Evolutionary conservation across 2,329 filamentous ascomycete genomes (phyloP).

Genomic region (Monosporascus sp.): DNA sequence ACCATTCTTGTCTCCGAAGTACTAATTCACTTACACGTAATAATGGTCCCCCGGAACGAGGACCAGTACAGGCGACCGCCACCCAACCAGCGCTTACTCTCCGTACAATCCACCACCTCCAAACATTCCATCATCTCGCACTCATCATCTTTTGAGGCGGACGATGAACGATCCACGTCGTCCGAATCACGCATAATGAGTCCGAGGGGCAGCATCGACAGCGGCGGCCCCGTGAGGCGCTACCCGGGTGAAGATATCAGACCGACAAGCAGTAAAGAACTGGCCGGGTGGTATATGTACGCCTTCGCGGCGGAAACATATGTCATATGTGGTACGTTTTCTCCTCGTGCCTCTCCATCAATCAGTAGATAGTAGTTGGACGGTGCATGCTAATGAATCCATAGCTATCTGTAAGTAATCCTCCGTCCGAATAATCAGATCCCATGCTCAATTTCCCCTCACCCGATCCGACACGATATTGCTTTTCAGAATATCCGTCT

Average conservation of each 20-base stretch:
- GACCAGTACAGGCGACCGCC: constrained; percentile 30
- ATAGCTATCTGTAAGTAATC: constrained; percentile 23
- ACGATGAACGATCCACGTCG: constrained; percentile 60
- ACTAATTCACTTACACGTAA: constrained; percentile 4
- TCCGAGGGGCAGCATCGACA: constrained; percentile 31
- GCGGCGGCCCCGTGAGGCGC: constrained; percentile 37
- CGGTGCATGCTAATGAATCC: not conserved
- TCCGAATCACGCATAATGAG: constrained; percentile 34
- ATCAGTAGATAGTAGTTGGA: not conserved
- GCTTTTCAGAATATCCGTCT: not conserved
- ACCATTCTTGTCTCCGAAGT: no score
- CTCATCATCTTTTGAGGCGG: constrained; percentile 62
- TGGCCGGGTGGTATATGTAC: constrained; percentile 93
- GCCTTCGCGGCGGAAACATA: constrained; percentile 96
- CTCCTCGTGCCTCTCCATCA: not conserved
- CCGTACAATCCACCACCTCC: constrained; percentile 45
- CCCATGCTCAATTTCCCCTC: no score
- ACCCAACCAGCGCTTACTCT: constrained; percentile 42
- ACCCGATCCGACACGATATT: no score
- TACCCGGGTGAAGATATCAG: constrained; percentile 84
- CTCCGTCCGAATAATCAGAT: not conserved
- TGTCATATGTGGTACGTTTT: constrained; percentile 76
- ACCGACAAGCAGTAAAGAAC: constrained; percentile 81
- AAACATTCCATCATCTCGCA: constrained; percentile 55
- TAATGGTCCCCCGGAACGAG: constrained; percentile 33